Evolutionary conservation across 192 early-diverging fungal genomes (phyloP).

Genomic region (Phlyctochytrium bullatum): DNA sequence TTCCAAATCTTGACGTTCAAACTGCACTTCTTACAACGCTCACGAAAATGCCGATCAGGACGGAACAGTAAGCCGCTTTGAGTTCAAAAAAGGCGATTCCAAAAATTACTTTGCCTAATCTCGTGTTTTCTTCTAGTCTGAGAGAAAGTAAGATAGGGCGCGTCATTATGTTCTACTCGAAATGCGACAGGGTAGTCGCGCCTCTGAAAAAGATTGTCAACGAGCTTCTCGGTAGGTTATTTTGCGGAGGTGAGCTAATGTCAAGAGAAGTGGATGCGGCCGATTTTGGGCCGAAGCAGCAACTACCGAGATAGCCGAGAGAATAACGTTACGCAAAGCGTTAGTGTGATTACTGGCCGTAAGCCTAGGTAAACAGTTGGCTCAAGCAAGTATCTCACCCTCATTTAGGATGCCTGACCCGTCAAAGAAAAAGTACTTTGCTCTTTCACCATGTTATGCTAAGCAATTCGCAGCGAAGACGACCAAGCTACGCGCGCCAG

Average conservation of each 20-base stretch:
- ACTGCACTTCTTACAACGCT: conserved; percentile 71
- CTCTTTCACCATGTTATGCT: not conserved
- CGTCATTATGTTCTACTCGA: conserved; percentile 86
- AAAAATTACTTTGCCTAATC: not conserved
- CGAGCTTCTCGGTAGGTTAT: conserved; percentile 52
- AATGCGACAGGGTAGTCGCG: conserved; percentile 73
- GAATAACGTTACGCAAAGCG: not conserved
- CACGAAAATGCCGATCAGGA: conserved; percentile 48
- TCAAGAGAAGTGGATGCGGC: conserved; percentile 76
- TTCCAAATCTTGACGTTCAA: conserved; percentile 89
- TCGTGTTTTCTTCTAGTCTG: conserved; percentile 64
- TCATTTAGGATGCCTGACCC: not conserved
- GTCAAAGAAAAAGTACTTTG: not conserved
- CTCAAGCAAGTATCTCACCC: no score
- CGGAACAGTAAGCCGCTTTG: conserved; percentile 8
- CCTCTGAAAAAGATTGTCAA: conserved; percentile 69
- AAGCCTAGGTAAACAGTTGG: not conserved
- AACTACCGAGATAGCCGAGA: not conserved
- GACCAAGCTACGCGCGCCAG: not conserved
- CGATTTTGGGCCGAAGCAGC: conserved; percentile 64
- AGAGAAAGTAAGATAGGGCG: conserved; percentile 80
- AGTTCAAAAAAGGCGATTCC: not conserved
- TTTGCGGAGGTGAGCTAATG: not conserved
- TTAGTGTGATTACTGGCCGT: not conserved
- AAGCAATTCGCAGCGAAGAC: not conserved